Evolutionary conservation across 257 asterid species (phyloP).

Genomic region (Haberlea rhodopensis): DNA sequence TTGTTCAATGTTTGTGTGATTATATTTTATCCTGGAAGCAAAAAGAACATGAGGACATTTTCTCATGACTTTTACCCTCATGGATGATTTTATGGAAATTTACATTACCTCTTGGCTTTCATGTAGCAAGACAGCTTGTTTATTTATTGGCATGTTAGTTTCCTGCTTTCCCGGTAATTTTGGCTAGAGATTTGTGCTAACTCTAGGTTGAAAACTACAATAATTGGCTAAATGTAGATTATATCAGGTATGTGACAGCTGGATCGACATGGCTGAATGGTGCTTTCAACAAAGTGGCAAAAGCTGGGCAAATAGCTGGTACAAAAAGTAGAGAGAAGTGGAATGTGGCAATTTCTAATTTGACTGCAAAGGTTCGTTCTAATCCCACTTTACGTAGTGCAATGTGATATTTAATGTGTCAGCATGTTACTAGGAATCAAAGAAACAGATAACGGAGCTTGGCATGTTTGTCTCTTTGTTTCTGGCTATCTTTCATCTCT

Average conservation of each 20-base stretch:
- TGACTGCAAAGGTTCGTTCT: conserved; percentile 68
- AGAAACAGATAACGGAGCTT: background rate
- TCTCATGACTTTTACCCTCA: background rate
- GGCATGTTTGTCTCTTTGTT: background rate
- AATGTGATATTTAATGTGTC: conserved; percentile 1
- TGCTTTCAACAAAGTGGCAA: conserved; percentile 84
- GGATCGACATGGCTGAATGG: conserved; percentile 95
- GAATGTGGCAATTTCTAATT: conserved; percentile 73
- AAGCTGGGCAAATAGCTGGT: conserved; percentile 90
- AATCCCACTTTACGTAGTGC: background rate
- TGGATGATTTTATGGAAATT: background rate
- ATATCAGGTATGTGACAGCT: conserved; percentile 81
- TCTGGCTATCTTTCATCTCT: background rate
- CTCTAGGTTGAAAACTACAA: conserved; percentile 14
- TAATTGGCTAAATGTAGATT: conserved; percentile 29
- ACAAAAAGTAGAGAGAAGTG: conserved; percentile 87
- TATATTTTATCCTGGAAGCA: conserved; percentile 11
- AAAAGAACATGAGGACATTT: background rate
- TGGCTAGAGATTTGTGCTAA: background rate
- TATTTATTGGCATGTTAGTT: conserved; percentile 6
- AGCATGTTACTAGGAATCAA: conserved; percentile 2
- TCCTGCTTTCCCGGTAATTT: conserved; percentile 16
- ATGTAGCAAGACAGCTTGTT: background rate
- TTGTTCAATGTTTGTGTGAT: conserved; percentile 11
- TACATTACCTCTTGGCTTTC: background rate